Evolutionary conservation across 345 rosid genomes (phyloP).

Genomic region (Euphorbia peplus): DNA sequence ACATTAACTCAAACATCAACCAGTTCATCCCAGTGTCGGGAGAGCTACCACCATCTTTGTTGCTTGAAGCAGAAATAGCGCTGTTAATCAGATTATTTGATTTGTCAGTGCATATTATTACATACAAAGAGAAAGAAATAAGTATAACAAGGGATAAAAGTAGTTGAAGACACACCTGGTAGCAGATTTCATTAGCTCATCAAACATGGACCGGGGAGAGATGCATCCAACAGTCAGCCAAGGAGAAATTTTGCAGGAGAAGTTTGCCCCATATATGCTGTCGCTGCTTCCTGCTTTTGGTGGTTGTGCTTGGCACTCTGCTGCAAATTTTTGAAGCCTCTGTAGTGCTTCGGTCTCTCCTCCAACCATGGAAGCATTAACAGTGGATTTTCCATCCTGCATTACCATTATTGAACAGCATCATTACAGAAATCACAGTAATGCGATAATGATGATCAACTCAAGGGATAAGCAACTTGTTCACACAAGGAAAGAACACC

Average conservation of each 20-base stretch:
- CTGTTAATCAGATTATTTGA: constrained; percentile 16
- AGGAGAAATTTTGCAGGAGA: constrained; percentile 93
- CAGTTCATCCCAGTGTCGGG: constrained; percentile 63
- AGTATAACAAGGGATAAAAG: neutral
- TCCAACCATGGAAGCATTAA: constrained; percentile 65
- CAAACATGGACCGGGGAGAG: constrained; percentile 89
- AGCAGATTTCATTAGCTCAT: constrained; percentile 84
- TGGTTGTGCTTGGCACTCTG: constrained; percentile 77
- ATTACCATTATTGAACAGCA: constrained; percentile 10
- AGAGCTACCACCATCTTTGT: constrained; percentile 30
- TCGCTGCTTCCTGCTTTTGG: constrained; percentile 56
- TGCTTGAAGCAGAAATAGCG: constrained; percentile 32
- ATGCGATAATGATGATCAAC: neutral
- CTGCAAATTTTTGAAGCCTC: constrained; percentile 71
- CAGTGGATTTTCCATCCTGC: constrained; percentile 64
- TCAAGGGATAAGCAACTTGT: neutral
- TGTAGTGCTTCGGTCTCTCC: constrained; percentile 93
- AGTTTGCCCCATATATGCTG: constrained; percentile 84
- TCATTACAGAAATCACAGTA: constrained; percentile 12
- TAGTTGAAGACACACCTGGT: constrained; percentile 35
- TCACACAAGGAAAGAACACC: neutral
- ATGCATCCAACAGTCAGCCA: constrained; percentile 90
- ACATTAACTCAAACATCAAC: constrained; percentile 79
- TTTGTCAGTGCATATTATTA: neutral
- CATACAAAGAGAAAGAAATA: too few relatives aligned